These are phyloP conservation scores for Metarhizium rileyi DNA, from an alignment of 2,329 filamentous ascomycete species.

Conservation along the genomic window DNA sequence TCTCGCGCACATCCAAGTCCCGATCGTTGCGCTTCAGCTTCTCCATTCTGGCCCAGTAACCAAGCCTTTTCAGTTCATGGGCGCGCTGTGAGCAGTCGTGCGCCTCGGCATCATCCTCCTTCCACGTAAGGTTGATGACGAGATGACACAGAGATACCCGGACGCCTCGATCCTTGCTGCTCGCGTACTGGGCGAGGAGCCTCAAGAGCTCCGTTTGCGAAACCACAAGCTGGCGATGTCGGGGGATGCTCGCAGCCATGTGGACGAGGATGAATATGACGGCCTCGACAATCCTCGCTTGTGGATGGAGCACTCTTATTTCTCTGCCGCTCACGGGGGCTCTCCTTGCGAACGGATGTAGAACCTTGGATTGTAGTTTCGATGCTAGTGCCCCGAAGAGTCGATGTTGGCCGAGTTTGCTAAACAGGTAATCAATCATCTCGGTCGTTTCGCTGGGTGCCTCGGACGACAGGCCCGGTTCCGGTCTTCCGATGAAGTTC, in stretches of 20 bases:
- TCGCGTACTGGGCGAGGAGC: constrained; percentile 63
- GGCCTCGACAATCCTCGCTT: constrained; percentile 62
- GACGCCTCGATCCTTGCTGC: constrained; percentile 62
- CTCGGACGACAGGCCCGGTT: constrained; percentile 39
- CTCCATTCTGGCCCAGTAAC: constrained; percentile 58
- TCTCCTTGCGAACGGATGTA: constrained; percentile 42
- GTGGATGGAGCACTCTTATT: constrained; percentile 44
- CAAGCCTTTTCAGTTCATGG: constrained; percentile 57
- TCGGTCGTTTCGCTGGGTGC: constrained; percentile 43
- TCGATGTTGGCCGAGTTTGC: constrained; percentile 62
- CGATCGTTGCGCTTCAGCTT: constrained; percentile 53
- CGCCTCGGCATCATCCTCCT: constrained; percentile 63
- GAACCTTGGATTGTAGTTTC: constrained; percentile 58
- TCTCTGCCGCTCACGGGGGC: constrained; percentile 24
- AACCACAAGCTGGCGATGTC: constrained; percentile 69
- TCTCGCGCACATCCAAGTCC: constrained; percentile 74
- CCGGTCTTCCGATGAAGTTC: constrained; percentile 66
- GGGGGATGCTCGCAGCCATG: constrained; percentile 71
- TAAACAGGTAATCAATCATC: constrained; percentile 81
- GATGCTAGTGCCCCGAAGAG: constrained; percentile 73
- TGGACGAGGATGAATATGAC: constrained; percentile 80
- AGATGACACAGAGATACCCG: constrained; percentile 74
- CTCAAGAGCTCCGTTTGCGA: constrained; percentile 67
- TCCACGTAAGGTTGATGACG: constrained; percentile 75
- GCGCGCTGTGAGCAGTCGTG: constrained; percentile 57